phyloP scores from a whole-genome alignment of 2,329 filamentous ascomycete species.

The Penicillium hesseltinei region DNA sequence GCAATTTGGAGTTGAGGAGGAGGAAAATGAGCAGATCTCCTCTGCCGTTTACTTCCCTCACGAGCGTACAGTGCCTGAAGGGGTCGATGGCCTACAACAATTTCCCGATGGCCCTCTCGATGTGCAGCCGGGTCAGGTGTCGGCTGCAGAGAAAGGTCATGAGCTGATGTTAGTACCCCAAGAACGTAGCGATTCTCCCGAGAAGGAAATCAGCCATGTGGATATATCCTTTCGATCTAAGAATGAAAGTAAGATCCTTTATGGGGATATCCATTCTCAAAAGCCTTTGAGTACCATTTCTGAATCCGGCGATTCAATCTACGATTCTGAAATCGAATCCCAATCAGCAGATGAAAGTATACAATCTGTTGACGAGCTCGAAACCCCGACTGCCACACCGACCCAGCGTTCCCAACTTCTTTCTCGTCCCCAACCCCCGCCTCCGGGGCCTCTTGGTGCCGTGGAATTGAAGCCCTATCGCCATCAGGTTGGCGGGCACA shows the following conservation, averaged over 20 bases:
- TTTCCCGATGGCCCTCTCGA: constrained; percentile 21
- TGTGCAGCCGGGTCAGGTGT: constrained; percentile 26
- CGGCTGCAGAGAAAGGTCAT: constrained; percentile 27
- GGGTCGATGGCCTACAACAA: constrained; percentile 25
- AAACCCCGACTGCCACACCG: constrained; percentile 50
- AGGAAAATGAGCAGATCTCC: constrained; percentile 62
- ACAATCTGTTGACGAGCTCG: constrained; percentile 52
- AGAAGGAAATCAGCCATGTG: constrained; percentile 50
- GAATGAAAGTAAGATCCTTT: constrained; percentile 59
- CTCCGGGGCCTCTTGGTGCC: constrained; percentile 67
- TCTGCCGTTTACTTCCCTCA: constrained; percentile 65
- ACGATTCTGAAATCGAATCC: constrained; percentile 48
- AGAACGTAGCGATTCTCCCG: constrained; percentile 25
- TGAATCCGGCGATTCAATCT: constrained; percentile 43
- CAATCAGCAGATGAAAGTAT: constrained; percentile 44
- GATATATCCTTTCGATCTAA: constrained; percentile 62
- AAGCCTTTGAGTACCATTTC: constrained; percentile 38
- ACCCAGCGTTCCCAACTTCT: constrained; percentile 29
- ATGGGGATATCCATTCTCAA: constrained; percentile 54
- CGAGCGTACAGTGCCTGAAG: constrained; percentile 45
- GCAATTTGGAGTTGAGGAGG: constrained; percentile 55
- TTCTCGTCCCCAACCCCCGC: constrained; percentile 30
- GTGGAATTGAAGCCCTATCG: constrained; percentile 96
- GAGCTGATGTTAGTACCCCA: constrained; percentile 30
- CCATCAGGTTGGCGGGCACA: constrained; percentile 96